Base-by-base conservation (phyloP, 1,139 yeast genomes). In the Sugiyamaella japonica region DNA sequence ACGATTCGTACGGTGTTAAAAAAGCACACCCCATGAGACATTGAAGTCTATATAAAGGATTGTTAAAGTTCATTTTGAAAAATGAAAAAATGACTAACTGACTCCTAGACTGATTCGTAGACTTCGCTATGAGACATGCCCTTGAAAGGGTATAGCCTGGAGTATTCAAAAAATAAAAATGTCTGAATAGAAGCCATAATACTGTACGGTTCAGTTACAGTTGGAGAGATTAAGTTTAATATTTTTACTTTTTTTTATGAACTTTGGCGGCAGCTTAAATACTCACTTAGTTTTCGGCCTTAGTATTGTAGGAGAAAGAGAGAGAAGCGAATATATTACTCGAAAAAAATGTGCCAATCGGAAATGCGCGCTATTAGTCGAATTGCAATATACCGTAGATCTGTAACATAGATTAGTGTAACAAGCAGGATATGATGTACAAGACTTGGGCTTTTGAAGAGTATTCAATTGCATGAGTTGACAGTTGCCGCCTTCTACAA, bases 41-140 rank as follows among this genome's bases (percentile, higher is more conserved):
- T 48, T 48, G 51, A 20, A 39, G 40, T 13, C 45, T 48, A 48
- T 48, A 48, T 48, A 48, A 40, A 28, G 39, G 29, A 31, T 48
- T 29, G 39, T 25, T 29, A 25, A 29, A 20, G 51, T 40, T 48
- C 40, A 23, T 25, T 12, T 38, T 4, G 37, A 34, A 8, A 36
- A 8, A 16, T 12, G 15, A 28, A 40, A n/a, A 40, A 40, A 40
- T 12, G 15, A 8, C 42, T 17, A 44, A 40, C 23, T 3, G 15
- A 8, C 42, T 17, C 32, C 9, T 31, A 25, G 40, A 28, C 42
- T 28, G 15, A 17, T 45, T 16, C 25, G 40, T 29, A 36, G 37
- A 45, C 32, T 20, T 25, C 13, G 49, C 16, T n/a, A 10, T 34
- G 20, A 45, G 42, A 45, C 49, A 45, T 45, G 17, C 29, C 32